Percentiles rank a stretch among this genome's conserved stretches.
phyloP scores from a whole-genome alignment of 306 rosid genomes.

The Cucurbita maxima region DNA sequence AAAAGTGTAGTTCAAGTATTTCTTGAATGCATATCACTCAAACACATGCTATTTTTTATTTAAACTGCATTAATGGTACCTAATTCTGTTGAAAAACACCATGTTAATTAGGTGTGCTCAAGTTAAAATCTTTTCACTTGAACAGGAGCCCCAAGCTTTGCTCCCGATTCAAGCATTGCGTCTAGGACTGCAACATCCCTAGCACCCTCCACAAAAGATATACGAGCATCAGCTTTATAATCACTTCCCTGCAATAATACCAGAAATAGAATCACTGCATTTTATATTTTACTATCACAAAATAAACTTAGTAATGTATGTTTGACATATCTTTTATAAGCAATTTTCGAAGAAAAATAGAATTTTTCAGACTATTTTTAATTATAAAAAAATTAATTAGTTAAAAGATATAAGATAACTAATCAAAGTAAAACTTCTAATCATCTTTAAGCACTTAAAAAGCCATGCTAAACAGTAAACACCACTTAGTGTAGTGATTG shows the following conservation, averaged over 20 bases:
- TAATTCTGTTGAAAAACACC: neutral
- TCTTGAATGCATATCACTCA: neutral
- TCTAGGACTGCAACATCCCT: conserved; percentile 83
- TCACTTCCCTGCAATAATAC: conserved; percentile 32
- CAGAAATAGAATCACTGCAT: conserved; percentile 8
- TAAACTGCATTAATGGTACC: neutral
- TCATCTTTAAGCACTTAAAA: neutral
- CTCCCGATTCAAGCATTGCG: conserved; percentile 93
- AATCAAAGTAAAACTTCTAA: no score
- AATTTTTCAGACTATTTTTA: neutral
- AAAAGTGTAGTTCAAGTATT: neutral
- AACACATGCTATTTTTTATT: no score
- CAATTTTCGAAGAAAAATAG: neutral
- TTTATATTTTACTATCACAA: neutral
- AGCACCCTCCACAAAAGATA: conserved; percentile 78
- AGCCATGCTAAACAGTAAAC: neutral
- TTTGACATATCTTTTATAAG: neutral
- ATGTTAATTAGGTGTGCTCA: neutral
- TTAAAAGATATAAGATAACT: no score
- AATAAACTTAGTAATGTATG: neutral
- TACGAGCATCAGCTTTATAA: conserved; percentile 50
- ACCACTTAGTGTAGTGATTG: neutral
- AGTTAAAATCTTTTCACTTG: conserved; percentile 54
- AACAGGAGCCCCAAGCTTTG: conserved; percentile 53
- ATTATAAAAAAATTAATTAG: neutral